A percentile compares a stretch with the other conserved stretches of the same genome.
Evolutionary conservation across 345 rosid genomes (phyloP).

Genomic region (Arabidopsis arenosa): DNA sequence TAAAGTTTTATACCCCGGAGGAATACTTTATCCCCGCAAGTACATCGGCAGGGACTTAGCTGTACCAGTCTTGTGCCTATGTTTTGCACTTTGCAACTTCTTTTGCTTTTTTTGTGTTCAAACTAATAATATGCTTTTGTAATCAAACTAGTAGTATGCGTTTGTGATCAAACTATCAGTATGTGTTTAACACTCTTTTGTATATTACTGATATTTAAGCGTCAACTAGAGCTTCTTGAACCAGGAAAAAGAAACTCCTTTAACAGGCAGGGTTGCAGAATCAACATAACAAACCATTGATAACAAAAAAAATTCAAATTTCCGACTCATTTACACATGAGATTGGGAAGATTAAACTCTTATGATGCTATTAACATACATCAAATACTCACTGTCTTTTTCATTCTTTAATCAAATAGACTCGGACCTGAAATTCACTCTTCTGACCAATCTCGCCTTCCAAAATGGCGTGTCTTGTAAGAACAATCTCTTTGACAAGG

Average conservation of each 20-base stretch:
- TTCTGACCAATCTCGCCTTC: constrained; percentile 81
- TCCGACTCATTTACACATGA: neutral
- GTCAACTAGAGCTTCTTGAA: constrained; percentile 5
- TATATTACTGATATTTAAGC: constrained; percentile 12
- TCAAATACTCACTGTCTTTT: neutral
- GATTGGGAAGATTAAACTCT: neutral
- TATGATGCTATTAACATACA: neutral
- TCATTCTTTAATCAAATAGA: neutral
- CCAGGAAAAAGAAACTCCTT: neutral
- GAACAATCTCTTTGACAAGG: constrained; percentile 92
- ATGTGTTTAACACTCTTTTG: constrained; percentile 17
- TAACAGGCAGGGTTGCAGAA: neutral
- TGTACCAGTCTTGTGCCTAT: neutral
- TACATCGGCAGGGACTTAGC: constrained; percentile 9
- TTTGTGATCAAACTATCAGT: neutral
- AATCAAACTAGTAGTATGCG: neutral
- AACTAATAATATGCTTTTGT: neutral
- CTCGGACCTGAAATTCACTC: constrained; percentile 27
- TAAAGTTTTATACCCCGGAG: constrained; percentile 78
- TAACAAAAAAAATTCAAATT: constrained; percentile 7
- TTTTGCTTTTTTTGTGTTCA: constrained; percentile 18
- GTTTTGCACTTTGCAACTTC: neutral
- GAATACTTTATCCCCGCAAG: constrained; percentile 60
- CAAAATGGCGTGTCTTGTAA: constrained; percentile 91
- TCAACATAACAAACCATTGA: constrained; percentile 14